A percentile compares a stretch with the other conserved stretches of the same genome.
These are phyloP conservation scores for Penicillium canariense DNA, from an alignment of 495 filamentous ascomycete genomes.

Conservation along the genomic window DNA sequence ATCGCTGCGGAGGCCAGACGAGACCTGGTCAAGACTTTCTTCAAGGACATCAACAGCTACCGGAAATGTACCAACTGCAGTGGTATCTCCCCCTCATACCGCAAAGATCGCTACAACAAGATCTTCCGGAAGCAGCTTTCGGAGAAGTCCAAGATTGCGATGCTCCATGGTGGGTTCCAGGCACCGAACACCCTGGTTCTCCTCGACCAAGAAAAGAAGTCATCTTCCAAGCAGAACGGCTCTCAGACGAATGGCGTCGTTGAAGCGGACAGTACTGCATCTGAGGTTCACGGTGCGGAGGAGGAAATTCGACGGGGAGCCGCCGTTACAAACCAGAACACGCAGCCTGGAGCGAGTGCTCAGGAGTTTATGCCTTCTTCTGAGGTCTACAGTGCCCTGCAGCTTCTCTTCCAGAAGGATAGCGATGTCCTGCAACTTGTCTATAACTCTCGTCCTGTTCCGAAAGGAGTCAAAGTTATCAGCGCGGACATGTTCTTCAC, in stretches of 20 bases:
- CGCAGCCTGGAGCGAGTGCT: slow-evolving; percentile 27
- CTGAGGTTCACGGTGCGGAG: slow-evolving; percentile 53
- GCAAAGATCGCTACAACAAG: slow-evolving; percentile 84
- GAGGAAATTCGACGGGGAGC: slow-evolving; percentile 64
- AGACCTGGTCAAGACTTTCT: slow-evolving; percentile 73
- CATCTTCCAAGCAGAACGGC: slow-evolving; percentile 34
- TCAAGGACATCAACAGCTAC: slow-evolving; percentile 60
- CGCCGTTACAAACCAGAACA: slow-evolving; percentile 33
- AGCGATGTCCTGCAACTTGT: slow-evolving; percentile 74
- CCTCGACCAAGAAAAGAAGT: slow-evolving; percentile 40
- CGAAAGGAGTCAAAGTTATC: slow-evolving; percentile 49
- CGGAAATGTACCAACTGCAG: slow-evolving; percentile 73
- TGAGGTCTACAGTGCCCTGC: slow-evolving; percentile 73
- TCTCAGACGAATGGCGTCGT: slow-evolving; percentile 7
- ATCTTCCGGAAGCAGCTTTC: slow-evolving; percentile 83
- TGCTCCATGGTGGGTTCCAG: slow-evolving; percentile 67
- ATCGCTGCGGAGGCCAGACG: slow-evolving; percentile 73
- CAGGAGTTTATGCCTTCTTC: slow-evolving; percentile 71
- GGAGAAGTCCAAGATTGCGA: slow-evolving; percentile 67
- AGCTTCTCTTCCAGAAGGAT: slow-evolving; percentile 82
- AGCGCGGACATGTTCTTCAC: slow-evolving; percentile 92
- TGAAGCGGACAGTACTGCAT: slow-evolving; percentile 23
- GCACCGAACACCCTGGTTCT: slow-evolving; percentile 60
- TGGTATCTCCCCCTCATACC: slow-evolving; percentile 71
- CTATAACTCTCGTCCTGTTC: slow-evolving; percentile 68